Percentiles rank a stretch among this genome's conserved stretches.
These are phyloP conservation scores for Zymoseptoria passerinii DNA, from an alignment of 2,329 filamentous ascomycete species.

Conservation along the genomic window DNA sequence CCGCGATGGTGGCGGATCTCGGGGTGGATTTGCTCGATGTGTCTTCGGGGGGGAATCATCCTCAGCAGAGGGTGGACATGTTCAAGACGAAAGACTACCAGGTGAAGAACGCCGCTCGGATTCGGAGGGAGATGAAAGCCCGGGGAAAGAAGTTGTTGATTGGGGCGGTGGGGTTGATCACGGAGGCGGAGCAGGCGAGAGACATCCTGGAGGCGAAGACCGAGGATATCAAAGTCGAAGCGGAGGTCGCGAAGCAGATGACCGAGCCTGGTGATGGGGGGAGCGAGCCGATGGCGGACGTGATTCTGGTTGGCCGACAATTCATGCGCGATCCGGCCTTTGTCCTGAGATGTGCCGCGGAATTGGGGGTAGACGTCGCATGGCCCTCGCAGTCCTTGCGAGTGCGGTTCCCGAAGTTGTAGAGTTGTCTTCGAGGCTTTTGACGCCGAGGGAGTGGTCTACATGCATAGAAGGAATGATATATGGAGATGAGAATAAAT, in stretches of 20 bases:
- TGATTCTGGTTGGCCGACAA: slow-evolving; percentile 45
- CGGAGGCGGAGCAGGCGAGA: slow-evolving; percentile 43
- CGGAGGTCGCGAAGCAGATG: slow-evolving; percentile 29
- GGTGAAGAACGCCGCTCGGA: slow-evolving; percentile 39
- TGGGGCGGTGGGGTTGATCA: slow-evolving; percentile 47
- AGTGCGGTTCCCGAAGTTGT: slow-evolving; percentile 24
- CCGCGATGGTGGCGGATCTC: slow-evolving; percentile 57
- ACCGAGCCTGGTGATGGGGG: slow-evolving; percentile 25
- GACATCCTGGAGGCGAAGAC: slow-evolving; percentile 35
- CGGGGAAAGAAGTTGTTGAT: slow-evolving; percentile 38
- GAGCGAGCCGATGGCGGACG: slow-evolving; percentile 37
- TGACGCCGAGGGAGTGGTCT: not conserved
- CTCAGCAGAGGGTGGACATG: slow-evolving; percentile 39
- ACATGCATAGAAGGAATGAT: no score
- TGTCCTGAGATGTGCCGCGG: slow-evolving; percentile 45
- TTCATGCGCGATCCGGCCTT: slow-evolving; percentile 50
- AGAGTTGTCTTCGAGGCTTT: no score
- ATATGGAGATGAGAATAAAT: no score
- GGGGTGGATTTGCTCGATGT: slow-evolving; percentile 85
- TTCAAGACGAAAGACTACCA: slow-evolving; percentile 41
- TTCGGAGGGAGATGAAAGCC: slow-evolving; percentile 34
- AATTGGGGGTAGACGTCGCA: slow-evolving; percentile 41
- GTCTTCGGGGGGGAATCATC: slow-evolving; percentile 64
- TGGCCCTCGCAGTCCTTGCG: slow-evolving; percentile 42
- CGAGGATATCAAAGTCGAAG: slow-evolving; percentile 19